These are phyloP conservation scores for Scutellaria baicalensis DNA, from an alignment of 257 asterid species.

Conservation along the genomic window DNA sequence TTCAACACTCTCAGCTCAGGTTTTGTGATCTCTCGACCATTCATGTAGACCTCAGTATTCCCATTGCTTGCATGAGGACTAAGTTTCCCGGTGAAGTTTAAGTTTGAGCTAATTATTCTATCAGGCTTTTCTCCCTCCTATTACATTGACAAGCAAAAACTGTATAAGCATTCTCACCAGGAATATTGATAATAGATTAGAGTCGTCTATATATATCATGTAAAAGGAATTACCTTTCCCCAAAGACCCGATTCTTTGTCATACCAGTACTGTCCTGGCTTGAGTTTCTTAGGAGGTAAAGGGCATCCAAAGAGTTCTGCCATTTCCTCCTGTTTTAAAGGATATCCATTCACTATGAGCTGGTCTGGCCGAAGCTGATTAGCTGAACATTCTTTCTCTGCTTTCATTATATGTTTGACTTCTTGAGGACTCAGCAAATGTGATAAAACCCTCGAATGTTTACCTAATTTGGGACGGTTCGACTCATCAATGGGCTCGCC, in stretches of 20 bases:
- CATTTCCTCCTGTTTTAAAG: constrained; percentile 76
- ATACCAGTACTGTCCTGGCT: constrained; percentile 86
- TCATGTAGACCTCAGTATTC: constrained; percentile 69
- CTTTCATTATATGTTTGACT: constrained; percentile 81
- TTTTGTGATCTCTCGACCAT: constrained; percentile 83
- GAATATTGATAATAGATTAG: neutral
- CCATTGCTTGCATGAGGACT: constrained; percentile 81
- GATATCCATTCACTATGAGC: constrained; percentile 69
- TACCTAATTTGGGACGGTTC: constrained; percentile 60
- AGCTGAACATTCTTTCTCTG: constrained; percentile 80
- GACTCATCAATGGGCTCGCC: constrained; percentile 76
- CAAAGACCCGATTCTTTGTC: constrained; percentile 85
- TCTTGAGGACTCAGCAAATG: constrained; percentile 74
- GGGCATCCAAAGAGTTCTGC: constrained; percentile 69
- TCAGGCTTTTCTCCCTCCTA: constrained; percentile 90
- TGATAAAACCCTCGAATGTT: constrained; percentile 64
- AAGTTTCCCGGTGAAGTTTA: constrained; percentile 71
- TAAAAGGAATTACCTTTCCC: constrained; percentile 61
- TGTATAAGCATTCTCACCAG: constrained; percentile 17
- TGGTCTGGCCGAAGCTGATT: constrained; percentile 88
- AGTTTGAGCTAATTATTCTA: constrained; percentile 60
- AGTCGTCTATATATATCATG: constrained; percentile 4
- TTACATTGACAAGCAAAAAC: constrained; percentile 15
- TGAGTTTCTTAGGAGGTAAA: constrained; percentile 66
- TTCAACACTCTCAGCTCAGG: constrained; percentile 64